Conservation (phyloP, 306 rosid species). For the Cucurbita ficifolia region DNA sequence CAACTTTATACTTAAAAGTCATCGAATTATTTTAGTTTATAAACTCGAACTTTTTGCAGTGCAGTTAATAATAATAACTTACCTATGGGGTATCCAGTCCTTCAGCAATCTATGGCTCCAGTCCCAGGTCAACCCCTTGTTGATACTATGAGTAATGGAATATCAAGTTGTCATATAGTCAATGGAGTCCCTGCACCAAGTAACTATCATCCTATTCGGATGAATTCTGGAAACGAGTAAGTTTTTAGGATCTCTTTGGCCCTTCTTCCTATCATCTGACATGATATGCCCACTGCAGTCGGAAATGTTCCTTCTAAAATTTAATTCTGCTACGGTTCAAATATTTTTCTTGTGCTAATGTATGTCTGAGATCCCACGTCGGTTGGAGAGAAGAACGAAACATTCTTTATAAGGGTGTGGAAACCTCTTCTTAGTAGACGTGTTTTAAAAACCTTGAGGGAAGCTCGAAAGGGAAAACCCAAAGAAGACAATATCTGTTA, state of each 20-base stretch:
- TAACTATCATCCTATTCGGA: slow-evolving; percentile 60
- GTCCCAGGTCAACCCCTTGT: slow-evolving; percentile 65
- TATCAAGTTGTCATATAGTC: slow-evolving; percentile 73
- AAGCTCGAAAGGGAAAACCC: too few species aligned
- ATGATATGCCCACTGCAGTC: neutral
- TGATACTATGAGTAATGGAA: slow-evolving; percentile 53
- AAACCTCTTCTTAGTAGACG: too few species aligned
- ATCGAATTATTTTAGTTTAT: slow-evolving; percentile 4
- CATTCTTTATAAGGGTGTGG: too few species aligned
- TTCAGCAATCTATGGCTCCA: slow-evolving; percentile 54
- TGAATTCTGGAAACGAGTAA: slow-evolving; percentile 76
- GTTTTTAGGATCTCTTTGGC: slow-evolving; percentile 7
- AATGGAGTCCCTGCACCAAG: slow-evolving; percentile 85
- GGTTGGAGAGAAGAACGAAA: too few species aligned
- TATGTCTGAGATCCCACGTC: neutral
- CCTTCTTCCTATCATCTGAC: neutral
- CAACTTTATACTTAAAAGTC: neutral
- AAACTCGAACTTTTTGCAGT: slow-evolving; percentile 51
- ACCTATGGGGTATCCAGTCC: slow-evolving; percentile 84
- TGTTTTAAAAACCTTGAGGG: too few species aligned
- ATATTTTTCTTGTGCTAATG: neutral
- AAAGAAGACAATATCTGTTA: too few species aligned
- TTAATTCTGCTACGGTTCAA: neutral
- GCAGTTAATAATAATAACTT: slow-evolving; percentile 90
- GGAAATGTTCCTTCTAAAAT: neutral